Evolutionary conservation across 2,329 filamentous ascomycete species (phyloP), one percentile per base, ranked within the genome.

Genomic region (Scopulariopsis brevicaulis): DNA sequence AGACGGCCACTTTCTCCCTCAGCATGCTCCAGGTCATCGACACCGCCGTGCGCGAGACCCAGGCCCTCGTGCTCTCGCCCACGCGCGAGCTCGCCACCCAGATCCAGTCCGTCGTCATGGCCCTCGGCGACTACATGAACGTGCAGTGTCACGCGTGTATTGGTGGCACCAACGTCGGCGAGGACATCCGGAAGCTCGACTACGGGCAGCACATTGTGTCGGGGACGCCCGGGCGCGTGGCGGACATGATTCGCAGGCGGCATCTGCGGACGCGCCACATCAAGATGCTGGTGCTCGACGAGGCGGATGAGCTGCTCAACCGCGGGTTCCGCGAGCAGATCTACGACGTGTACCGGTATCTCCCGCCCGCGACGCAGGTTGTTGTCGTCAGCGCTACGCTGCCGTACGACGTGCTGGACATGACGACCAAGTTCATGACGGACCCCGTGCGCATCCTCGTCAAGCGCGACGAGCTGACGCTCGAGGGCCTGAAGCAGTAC

Each of bases 51-150:
- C 87, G 91, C 66, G 90, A 96, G 75, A 94, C 90, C 43, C 92
- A 96, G 78, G 94, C 94, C 5, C 85, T 99, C 52, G 92, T 99
- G 11, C 84, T 99, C 10, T 96, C 94, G 4, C 94, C 94, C 2
- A 97, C 93, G 22, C 90, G 94, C 70, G 94, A 99, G 81, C 79
- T 99, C 63, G 94, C 94, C 53, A 96, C 93, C 32, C 94, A 99
- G 75, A 99, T 99, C 63, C 94, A 99, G 75, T 96, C 90, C 40
- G 94, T 99, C 60, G 89, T 99, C 65, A 96, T 97, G 85, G 94
- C 94, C n/a, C 83, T 99, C n/a, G 94, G 94, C 64, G 94, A 99
- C 74, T 99, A 96, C 79, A 97, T 99, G 94, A 96, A 96, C 70
- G 90, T 99, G 3, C 92, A 99, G 74, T 99, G 94, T 76, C 94